Percentiles rank a stretch among this genome's conserved stretches.
Conservation (phyloP, 2,329 filamentous ascomycete genomes). For the Ascochyta rabiei region DNA sequence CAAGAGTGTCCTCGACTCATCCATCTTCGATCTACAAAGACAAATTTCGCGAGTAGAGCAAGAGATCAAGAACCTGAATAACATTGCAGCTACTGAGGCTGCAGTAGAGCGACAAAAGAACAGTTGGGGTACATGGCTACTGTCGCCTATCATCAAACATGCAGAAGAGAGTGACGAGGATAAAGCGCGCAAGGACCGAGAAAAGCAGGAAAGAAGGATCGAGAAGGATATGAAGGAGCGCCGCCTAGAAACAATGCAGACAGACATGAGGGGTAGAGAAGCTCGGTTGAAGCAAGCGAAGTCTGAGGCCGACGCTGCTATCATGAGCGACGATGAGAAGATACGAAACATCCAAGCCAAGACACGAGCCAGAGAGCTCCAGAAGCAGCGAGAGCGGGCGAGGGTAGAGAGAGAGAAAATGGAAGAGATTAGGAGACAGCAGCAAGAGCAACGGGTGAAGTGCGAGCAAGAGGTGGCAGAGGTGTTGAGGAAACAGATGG, state of each 20-base stretch:
- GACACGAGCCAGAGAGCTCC: constrained; percentile 1
- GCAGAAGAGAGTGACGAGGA: constrained; percentile 40
- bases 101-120: constrained; percentile 39
- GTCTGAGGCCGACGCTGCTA: constrained; percentile 22
- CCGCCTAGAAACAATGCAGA: constrained; percentile 22
- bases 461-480: constrained; percentile 2
- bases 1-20: constrained; percentile 17
- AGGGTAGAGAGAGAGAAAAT: constrained; percentile 2
- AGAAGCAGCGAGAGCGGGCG: neutral
- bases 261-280: constrained; percentile 26
- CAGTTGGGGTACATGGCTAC: constrained; percentile 35
- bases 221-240: constrained; percentile 45
- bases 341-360: constrained; percentile 12
- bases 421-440: neutral
- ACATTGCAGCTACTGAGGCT: constrained; percentile 34
- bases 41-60: constrained; percentile 29
- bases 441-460: constrained; percentile 4
- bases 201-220: constrained; percentile 39
- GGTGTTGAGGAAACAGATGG: neutral
- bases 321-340: constrained; percentile 21
- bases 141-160: constrained; percentile 39
- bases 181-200: constrained; percentile 40
- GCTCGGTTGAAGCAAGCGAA: constrained; percentile 12
- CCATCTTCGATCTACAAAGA: constrained; percentile 24
- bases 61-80: constrained; percentile 35